Evolutionary conservation across 306 rosid species (phyloP).

Genomic region (Acacia crassicarpa): DNA sequence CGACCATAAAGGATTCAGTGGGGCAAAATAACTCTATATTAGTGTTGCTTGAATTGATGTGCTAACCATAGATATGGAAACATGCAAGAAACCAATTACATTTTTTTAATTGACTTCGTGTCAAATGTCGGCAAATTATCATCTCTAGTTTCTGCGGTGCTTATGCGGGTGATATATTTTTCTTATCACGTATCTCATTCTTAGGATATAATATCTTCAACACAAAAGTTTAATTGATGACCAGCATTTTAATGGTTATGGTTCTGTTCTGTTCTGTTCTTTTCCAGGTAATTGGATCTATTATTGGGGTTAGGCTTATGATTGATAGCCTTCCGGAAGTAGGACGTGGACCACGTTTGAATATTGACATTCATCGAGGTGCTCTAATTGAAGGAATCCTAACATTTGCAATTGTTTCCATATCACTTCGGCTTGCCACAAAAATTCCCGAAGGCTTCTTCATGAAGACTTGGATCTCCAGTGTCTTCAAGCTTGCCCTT

Average conservation of each 20-base stretch:
- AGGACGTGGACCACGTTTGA: conserved; percentile 74
- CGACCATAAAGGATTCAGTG: too few relatives aligned
- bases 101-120: conserved; percentile 9
- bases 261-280: conserved; percentile 22
- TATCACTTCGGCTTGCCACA: conserved; percentile 64
- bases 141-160: neutral
- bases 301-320: conserved; percentile 64
- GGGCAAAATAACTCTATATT: too few relatives aligned
- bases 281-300: conserved; percentile 77
- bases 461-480: conserved; percentile 96
- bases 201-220: neutral
- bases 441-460: conserved; percentile 65
- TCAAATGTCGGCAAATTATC: neutral
- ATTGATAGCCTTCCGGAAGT: conserved; percentile 65
- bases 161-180: neutral
- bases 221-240: conserved; percentile 15
- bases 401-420: conserved; percentile 57
- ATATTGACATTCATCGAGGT: conserved; percentile 71
- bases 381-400: conserved; percentile 88
- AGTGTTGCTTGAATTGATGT: neutral
- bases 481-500: conserved; percentile 79
- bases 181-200: conserved; percentile 19
- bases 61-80: conserved; percentile 8
- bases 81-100: neutral
- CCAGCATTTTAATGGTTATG: conserved; percentile 13